Conservation (phyloP, 805 yeast species). For the Saccharomyces paradoxus region DNA sequence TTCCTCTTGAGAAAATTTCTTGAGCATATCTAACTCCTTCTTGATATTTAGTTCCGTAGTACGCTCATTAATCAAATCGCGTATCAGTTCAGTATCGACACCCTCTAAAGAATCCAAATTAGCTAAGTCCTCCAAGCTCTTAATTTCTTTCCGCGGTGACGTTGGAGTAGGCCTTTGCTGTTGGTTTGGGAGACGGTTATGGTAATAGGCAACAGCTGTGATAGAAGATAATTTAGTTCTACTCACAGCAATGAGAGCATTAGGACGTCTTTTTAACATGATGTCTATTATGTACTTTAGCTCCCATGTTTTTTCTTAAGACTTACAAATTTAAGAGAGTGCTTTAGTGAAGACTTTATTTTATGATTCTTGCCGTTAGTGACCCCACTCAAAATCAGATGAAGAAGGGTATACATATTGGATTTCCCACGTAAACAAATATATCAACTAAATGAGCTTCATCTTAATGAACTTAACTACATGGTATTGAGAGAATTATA, state of each 20-base stretch:
- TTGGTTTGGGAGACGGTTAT: not conserved
- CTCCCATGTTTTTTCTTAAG: not conserved
- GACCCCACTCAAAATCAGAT: not conserved
- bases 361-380: not conserved
- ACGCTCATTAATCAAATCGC: slow-evolving; percentile 24
- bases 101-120: slow-evolving; percentile 25
- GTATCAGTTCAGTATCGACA: slow-evolving; percentile 29
- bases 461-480: not conserved
- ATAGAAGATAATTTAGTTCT: not conserved
- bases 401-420: not conserved
- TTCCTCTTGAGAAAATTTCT: slow-evolving; percentile 16
- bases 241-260: not conserved
- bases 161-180: not conserved
- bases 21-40: slow-evolving; percentile 24
- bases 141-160: slow-evolving; percentile 7
- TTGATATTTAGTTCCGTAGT: slow-evolving; percentile 24
- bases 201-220: not conserved
- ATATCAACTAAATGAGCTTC: not conserved
- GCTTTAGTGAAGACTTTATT: not conserved
- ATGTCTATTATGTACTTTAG: not conserved
- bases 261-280: not conserved
- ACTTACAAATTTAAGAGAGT: not conserved
- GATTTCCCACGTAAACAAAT: not conserved
- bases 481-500: not conserved
- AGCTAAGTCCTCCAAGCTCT: slow-evolving; percentile 27